These are phyloP conservation scores for Diplosphaera chodatii DNA, from an alignment of 139 green algal species.

Conservation along the genomic window DNA sequence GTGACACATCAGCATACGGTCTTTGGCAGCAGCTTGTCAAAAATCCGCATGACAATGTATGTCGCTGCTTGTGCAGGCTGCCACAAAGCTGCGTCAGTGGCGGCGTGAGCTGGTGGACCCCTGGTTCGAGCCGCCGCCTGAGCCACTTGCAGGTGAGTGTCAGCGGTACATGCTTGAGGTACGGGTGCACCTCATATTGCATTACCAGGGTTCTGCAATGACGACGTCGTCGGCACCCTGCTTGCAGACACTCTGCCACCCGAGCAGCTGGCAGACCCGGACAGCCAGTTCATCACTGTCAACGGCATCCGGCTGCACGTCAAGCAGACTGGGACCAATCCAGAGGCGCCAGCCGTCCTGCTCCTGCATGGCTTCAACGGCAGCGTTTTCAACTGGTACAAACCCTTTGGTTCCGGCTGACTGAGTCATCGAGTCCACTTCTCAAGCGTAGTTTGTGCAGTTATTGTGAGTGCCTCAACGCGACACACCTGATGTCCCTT, in stretches of 20 bases:
- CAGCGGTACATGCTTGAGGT: too few species aligned
- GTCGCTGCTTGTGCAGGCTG: neutral
- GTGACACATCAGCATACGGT: too few species aligned
- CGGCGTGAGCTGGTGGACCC: neutral
- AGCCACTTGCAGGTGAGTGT: neutral
- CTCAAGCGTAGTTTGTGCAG: neutral
- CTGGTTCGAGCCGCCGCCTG: neutral
- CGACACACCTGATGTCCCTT: neutral
- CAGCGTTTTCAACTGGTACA: slow-evolving; percentile 39
- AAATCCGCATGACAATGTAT: too few species aligned
- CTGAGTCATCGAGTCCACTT: neutral
- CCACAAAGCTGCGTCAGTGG: neutral
- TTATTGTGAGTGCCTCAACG: neutral
- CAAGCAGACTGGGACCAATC: slow-evolving; percentile 33
- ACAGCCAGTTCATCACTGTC: slow-evolving; percentile 46
- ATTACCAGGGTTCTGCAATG: too few species aligned
- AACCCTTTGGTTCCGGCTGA: neutral
- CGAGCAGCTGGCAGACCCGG: slow-evolving; percentile 39
- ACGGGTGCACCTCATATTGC: too few species aligned
- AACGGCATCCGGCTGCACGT: slow-evolving; percentile 48
- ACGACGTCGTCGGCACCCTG: too few species aligned
- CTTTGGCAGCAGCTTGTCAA: too few species aligned
- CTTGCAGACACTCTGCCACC: slow-evolving; percentile 36
- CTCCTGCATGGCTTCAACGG: slow-evolving; percentile 66
- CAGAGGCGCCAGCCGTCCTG: slow-evolving; percentile 29